Evolutionary conservation across 1,284 basidiomycete genomes (phyloP).

Genomic region (Coniophora puteana): DNA sequence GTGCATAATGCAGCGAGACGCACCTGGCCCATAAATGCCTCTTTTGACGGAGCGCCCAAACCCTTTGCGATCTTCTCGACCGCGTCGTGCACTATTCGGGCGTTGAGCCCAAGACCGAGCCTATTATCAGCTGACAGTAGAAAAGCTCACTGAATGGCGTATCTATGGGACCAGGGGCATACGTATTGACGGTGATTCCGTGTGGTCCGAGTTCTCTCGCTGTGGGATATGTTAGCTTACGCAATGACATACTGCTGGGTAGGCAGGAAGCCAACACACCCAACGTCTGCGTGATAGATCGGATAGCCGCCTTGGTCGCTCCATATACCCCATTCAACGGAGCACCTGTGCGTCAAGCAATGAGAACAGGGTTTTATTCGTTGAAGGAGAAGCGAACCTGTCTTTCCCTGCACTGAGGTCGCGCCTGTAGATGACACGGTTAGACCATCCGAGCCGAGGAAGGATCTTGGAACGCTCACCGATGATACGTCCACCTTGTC

Average conservation of each 20-base stretch:
- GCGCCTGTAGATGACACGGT: conserved; percentile 24
- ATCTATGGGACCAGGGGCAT: conserved; percentile 2
- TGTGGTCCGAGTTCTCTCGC: conserved; percentile 1
- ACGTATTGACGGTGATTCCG: conserved; percentile 2
- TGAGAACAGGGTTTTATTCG: background rate
- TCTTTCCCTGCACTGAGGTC: conserved; percentile 32
- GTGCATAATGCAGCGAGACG: too few relatives aligned
- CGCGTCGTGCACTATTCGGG: too few relatives aligned
- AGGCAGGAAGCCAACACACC: conserved; percentile 12
- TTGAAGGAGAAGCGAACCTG: conserved; percentile 27
- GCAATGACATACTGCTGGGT: background rate
- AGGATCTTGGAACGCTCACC: conserved; percentile 15
- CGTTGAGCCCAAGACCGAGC: too few relatives aligned
- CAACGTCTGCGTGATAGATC: conserved; percentile 22
- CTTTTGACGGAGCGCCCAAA: too few relatives aligned
- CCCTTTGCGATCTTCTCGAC: too few relatives aligned
- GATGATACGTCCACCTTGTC: conserved; percentile 34
- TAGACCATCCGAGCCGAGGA: background rate
- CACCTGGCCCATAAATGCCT: too few relatives aligned
- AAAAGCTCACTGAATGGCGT: background rate
- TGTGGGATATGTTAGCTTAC: background rate
- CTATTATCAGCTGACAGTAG: too few relatives aligned
- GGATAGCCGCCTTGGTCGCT: conserved; percentile 27
- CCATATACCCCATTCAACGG: conserved; percentile 15
- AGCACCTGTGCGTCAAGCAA: background rate